Percentiles rank a stretch among this genome's conserved stretches.
These are phyloP conservation scores for Dioszegia hungarica DNA, from an alignment of 768 basidiomycete species.

Conservation along the genomic window DNA sequence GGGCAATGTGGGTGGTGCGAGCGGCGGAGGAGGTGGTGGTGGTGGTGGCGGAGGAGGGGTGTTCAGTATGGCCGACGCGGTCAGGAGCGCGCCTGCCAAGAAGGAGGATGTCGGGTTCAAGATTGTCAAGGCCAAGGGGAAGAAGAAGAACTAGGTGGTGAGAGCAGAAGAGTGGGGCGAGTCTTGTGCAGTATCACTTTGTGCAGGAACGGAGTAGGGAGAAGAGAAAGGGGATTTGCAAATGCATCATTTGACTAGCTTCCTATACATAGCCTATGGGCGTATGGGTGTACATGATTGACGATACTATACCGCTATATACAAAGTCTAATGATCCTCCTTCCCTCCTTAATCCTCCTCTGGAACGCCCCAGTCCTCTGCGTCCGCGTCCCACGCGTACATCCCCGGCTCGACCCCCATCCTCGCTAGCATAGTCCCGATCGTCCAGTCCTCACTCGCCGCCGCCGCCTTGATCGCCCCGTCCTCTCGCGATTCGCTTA, in stretches of 20 bases:
- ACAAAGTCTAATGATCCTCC: neutral
- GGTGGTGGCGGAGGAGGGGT: conserved; percentile 19
- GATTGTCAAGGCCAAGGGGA: conserved; percentile 86
- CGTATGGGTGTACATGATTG: neutral
- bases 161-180: neutral
- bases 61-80: conserved; percentile 55
- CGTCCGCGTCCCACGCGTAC: conserved; percentile 38
- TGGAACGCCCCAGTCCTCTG: conserved; percentile 35
- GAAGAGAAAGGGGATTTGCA: conserved; percentile 1
- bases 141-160: conserved; percentile 55
- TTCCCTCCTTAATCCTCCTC: neutral
- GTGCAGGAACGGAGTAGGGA: neutral
- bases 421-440: conserved; percentile 40
- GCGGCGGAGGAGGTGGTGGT: neutral
- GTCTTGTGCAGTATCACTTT: conserved; percentile 4
- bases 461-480: neutral
- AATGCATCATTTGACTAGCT: neutral
- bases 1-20: neutral
- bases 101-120: conserved; percentile 73
- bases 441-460: conserved; percentile 5
- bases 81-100: conserved; percentile 73
- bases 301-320: neutral
- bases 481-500: neutral
- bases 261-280: too few species aligned
- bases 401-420: conserved; percentile 39